These are phyloP conservation scores for Hippophae rhamnoides DNA, from an alignment of 306 rosid species.

Conservation along the genomic window DNA sequence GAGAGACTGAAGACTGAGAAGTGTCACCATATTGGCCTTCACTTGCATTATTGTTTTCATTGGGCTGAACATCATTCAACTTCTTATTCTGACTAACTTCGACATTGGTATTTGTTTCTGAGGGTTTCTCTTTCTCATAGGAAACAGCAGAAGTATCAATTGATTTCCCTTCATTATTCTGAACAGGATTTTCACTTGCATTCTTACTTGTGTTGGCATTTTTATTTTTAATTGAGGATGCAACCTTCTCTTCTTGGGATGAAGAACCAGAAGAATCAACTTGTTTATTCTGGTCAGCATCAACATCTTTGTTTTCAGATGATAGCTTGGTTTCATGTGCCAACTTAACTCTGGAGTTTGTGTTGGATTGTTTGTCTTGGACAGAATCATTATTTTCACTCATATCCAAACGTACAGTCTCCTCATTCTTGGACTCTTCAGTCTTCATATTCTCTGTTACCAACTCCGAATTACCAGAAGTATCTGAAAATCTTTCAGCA, in stretches of 20 bases:
- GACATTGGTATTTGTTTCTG: slow-evolving; percentile 25
- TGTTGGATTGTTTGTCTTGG: slow-evolving; percentile 23
- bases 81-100: slow-evolving; percentile 30
- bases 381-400: slow-evolving; percentile 13
- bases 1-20: not conserved
- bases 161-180: slow-evolving; percentile 30
- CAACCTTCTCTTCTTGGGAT: slow-evolving; percentile 39
- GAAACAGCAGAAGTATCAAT: slow-evolving; percentile 22
- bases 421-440: slow-evolving; percentile 4
- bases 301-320: slow-evolving; percentile 28
- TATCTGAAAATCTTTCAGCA: slow-evolving; percentile 29
- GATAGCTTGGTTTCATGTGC: slow-evolving; percentile 27
- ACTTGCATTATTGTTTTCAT: slow-evolving; percentile 21
- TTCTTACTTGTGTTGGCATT: slow-evolving; percentile 25
- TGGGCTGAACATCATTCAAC: slow-evolving; percentile 26
- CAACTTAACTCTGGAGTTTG: slow-evolving; percentile 24
- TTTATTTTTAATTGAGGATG: slow-evolving; percentile 29
- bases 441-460: not conserved
- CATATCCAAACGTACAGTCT: slow-evolving; percentile 3
- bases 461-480: slow-evolving; percentile 15
- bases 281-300: slow-evolving; percentile 31
- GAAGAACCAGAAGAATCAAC: slow-evolving; percentile 42
- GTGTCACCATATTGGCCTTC: slow-evolving; percentile 20
- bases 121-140: slow-evolving; percentile 14
- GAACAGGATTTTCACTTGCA: slow-evolving; percentile 24